Base-by-base conservation (phyloP, 1,139 yeast genomes). In the Saccharomyces uvarum region DNA sequence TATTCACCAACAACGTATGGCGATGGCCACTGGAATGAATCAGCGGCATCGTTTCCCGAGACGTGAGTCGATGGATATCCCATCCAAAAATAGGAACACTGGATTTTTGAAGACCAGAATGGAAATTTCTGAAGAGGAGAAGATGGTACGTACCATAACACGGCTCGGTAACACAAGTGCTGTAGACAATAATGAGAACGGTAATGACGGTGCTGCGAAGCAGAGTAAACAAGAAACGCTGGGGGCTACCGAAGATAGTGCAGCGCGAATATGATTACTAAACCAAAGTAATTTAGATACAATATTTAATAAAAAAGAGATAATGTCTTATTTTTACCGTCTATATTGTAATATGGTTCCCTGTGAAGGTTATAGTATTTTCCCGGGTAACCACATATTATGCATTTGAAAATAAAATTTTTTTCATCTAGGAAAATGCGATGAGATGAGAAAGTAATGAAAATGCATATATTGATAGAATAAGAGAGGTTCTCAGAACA, bases 61-160 rank as follows among this genome's bases (percentile, higher is more conserved):
- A 51, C 56, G 70, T 11, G 63, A 59, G 50, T 65, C 70, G 5
- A 67, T 68, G 62, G 70, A 67, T 53, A 68, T 68, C 14, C 71
- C 71, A 13, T 59, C 62, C 9, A 67, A 64, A 56, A 67, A 61
- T 47, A 59, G 61, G 41, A 63, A 62, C 46, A 62, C 57, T 31
- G 56, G 59, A 5, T 61, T 59, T 32, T 50, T 68, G 21, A 68
- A 68, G 56, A 67, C 71, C 9, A 59, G 71, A 51, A 64, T 66
- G 67, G 70, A 68, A 49, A 60, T 67, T 8, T 65, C 69, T 16
- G 70, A 65, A 51, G 71, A 68, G 54, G 70, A 67, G 53, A 60
- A 57, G 41, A 54, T 60, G 19, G 59, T 38, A 38, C 44, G 44
- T 38, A 38, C 44, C 16, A 38, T 38, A 38, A 19, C 44, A 38